Evolutionary conservation across 306 rosid species (phyloP).

Genomic region (Corylus heterophylla): DNA sequence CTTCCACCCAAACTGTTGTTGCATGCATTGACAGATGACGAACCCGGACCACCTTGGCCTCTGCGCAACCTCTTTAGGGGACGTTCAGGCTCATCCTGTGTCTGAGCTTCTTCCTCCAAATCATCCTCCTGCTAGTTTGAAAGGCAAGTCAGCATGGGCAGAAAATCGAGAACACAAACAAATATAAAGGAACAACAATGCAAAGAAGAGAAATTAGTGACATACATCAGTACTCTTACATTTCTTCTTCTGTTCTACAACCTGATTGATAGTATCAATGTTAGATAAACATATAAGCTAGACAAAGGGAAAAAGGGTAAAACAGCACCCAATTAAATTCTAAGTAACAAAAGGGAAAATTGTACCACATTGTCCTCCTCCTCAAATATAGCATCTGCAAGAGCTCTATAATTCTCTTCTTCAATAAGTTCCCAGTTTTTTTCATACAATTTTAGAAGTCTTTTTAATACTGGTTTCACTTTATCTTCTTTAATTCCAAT

Average conservation of each 20-base stretch:
- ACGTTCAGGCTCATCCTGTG: constrained; percentile 46
- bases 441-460: constrained; percentile 69
- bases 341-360: constrained; percentile 1
- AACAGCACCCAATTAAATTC: constrained; percentile 11
- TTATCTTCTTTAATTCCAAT: constrained; percentile 64
- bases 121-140: constrained; percentile 38
- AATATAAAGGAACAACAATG: constrained; percentile 1
- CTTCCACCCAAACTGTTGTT: constrained; percentile 33
- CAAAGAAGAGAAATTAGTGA: constrained; percentile 14
- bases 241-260: constrained; percentile 31
- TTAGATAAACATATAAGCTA: constrained; percentile 17
- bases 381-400: constrained; percentile 86
- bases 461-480: constrained; percentile 79
- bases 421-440: constrained; percentile 88
- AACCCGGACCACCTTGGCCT: constrained; percentile 51
- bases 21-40: constrained; percentile 28
- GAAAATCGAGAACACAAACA: constrained; percentile 11
- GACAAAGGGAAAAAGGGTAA: background rate
- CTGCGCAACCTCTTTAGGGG: constrained; percentile 84
- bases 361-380: constrained; percentile 66
- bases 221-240: constrained; percentile 33
- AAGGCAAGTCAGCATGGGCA: constrained; percentile 33
- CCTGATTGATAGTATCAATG: constrained; percentile 42
- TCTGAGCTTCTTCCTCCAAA: constrained; percentile 43
- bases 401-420: constrained; percentile 84